Percentiles rank a stretch among this genome's conserved stretches.
phyloP scores from a whole-genome alignment of 345 rosid species.

The Populus alba region DNA sequence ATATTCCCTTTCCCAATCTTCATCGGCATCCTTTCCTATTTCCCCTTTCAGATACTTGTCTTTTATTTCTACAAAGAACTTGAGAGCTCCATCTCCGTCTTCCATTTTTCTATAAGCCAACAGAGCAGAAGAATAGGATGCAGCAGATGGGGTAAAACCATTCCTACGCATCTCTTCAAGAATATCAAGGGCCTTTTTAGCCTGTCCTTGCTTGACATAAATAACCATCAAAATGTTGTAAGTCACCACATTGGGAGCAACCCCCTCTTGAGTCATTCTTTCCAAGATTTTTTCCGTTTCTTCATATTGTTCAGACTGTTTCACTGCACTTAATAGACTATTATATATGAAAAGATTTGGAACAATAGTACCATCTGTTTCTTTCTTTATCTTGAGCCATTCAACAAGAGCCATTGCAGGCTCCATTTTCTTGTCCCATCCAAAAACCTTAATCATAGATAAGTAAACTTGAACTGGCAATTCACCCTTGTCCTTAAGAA shows the following conservation, averaged over 20 bases:
- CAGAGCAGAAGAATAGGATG: slow-evolving; percentile 76
- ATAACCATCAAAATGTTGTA: slow-evolving; percentile 76
- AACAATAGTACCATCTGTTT: slow-evolving; percentile 46
- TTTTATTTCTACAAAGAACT: slow-evolving; percentile 58
- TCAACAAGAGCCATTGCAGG: slow-evolving; percentile 71
- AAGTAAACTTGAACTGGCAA: slow-evolving; percentile 67
- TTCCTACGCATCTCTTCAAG: slow-evolving; percentile 56
- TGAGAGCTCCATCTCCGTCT: slow-evolving; percentile 75
- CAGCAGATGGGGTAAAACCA: slow-evolving; percentile 64
- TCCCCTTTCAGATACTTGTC: slow-evolving; percentile 59
- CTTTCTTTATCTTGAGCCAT: slow-evolving; percentile 77
- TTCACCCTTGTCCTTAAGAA: slow-evolving; percentile 61
- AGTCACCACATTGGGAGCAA: slow-evolving; percentile 66
- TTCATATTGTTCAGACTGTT: slow-evolving; percentile 45
- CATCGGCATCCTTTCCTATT: slow-evolving; percentile 37
- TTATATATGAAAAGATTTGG: slow-evolving; percentile 77
- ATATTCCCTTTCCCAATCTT: slow-evolving; percentile 64
- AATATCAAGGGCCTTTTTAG: slow-evolving; percentile 55
- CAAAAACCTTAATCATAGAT: slow-evolving; percentile 67
- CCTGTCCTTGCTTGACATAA: slow-evolving; percentile 52
- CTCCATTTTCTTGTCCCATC: slow-evolving; percentile 55
- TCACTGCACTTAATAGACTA: slow-evolving; percentile 71
- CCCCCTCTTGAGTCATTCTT: slow-evolving; percentile 62
- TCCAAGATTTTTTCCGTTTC: slow-evolving; percentile 55
- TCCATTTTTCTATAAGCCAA: slow-evolving; percentile 73